Percentiles rank a stretch among this genome's conserved stretches.
phyloP scores from a whole-genome alignment of 73 alveolate genomes.

The Loxodes magnus region DNA sequence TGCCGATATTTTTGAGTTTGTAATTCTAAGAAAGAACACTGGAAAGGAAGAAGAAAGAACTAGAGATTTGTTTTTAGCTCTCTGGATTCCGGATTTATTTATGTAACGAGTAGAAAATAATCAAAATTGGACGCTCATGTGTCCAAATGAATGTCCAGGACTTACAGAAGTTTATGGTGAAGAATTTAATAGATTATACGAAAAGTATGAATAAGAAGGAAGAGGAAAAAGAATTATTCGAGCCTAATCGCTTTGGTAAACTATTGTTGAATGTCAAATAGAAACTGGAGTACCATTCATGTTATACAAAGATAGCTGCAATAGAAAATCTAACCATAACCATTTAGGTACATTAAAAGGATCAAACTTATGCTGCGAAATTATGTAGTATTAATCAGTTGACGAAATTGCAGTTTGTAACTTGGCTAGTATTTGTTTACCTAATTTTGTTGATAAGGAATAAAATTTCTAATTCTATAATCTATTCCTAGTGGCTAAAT shows the following conservation, averaged over 20 bases:
- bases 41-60: slow-evolving; percentile 91
- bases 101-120: slow-evolving; percentile 84
- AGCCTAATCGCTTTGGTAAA: slow-evolving; percentile 83
- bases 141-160: slow-evolving; percentile 92
- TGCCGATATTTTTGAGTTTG: slow-evolving; percentile 83
- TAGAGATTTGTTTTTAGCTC: slow-evolving; percentile 86
- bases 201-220: slow-evolving; percentile 64
- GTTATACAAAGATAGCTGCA: slow-evolving; percentile 86
- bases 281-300: slow-evolving; percentile 92
- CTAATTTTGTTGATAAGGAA: slow-evolving; percentile 56
- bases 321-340: slow-evolving; percentile 78
- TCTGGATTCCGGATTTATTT: slow-evolving; percentile 92
- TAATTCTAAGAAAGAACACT: slow-evolving; percentile 78
- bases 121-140: slow-evolving; percentile 91
- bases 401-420: slow-evolving; percentile 94
- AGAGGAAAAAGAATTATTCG: slow-evolving; percentile 58
- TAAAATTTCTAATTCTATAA: slow-evolving; percentile 61
- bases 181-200: slow-evolving; percentile 71
- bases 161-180: slow-evolving; percentile 69
- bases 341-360: slow-evolving; percentile 89
- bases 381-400: slow-evolving; percentile 77
- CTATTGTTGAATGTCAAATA: slow-evolving; percentile 75
- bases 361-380: slow-evolving; percentile 90
- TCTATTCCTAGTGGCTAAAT: slow-evolving; percentile 69
- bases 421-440: slow-evolving; percentile 83